Evolutionary conservation across 1,139 yeast species (phyloP), one percentile per base, ranked within the genome.

Genomic region (Keqinozyma sinolaborantium): DNA sequence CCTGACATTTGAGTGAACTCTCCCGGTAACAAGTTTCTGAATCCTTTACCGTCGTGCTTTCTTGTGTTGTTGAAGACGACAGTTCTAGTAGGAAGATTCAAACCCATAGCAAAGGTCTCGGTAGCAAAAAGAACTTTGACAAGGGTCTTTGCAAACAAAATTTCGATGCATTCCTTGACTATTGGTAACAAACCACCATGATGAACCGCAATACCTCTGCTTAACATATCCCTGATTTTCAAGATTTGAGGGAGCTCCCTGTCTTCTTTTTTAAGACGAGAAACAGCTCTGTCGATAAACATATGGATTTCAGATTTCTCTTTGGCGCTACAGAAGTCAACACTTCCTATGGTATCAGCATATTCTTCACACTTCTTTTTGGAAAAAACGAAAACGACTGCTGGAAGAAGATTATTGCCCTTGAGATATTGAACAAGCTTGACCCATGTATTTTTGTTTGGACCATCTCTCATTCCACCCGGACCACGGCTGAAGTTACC

Each of bases 1-100:
- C 98, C 98, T 0, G 97, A 90, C 98, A 94, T 92, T 60, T 92
- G 98, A 1, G 97, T 94, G 55, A 90, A 92, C 55, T 92, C 98
- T 28, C 98, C 98, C 0, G 98, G 96, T 8, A 83, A 68, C 39
- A 92, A 65, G 50, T 82, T 77, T 55, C 99, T 74, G 58, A 86
- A 81, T 0, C 75, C 74, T 29, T 80, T 73, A 26, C 97, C 97
- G 54, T 92, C 98, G 54, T 88, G 95, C 50, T 92, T 92, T 47
- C 94, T 68, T 30, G 82, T 66, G 29, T 83, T 85, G 38, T 90
- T 77, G 56, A 92, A 92, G 2, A 92, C 92, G 27, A 92, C 99
- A 0, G 98, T 92, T 58, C 95, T 82, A 0, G 98, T 94, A 16
- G 99, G 99, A 65, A 92, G 75, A 54, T 92, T 92, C 50, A 92